Evolutionary conservation across 1,284 basidiomycete species (phyloP).

Genomic region (Tilletia setariae): DNA sequence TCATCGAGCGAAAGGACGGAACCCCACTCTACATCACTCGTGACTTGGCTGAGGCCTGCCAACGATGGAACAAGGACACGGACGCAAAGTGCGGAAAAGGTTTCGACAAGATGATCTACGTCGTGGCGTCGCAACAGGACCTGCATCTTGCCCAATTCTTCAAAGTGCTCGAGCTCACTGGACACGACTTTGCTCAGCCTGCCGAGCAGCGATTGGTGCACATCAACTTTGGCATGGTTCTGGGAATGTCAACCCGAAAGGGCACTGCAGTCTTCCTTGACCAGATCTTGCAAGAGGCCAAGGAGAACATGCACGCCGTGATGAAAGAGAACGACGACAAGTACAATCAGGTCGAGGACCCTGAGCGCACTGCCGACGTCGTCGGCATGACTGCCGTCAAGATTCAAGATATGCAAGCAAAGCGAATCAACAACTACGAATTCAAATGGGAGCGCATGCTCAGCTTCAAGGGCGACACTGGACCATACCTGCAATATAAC

Average conservation of each 20-base stretch:
- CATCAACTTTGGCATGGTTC: constrained; percentile 87
- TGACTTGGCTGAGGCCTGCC: constrained; percentile 88
- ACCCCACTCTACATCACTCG: constrained; percentile 98
- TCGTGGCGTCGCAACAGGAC: constrained; percentile 90
- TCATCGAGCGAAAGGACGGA: constrained; percentile 91
- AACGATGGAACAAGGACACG: constrained; percentile 85
- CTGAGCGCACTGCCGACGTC: constrained; percentile 74
- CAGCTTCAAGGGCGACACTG: constrained; percentile 95
- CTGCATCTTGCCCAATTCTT: constrained; percentile 90
- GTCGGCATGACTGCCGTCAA: constrained; percentile 95
- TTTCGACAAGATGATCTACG: constrained; percentile 98
- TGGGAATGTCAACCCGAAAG: constrained; percentile 95
- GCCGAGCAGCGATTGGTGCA: constrained; percentile 66
- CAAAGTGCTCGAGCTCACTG: constrained; percentile 89
- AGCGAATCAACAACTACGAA: constrained; percentile 94
- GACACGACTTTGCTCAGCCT: constrained; percentile 71
- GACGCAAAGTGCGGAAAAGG: constrained; percentile 30
- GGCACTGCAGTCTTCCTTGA: constrained; percentile 96
- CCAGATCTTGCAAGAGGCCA: constrained; percentile 86
- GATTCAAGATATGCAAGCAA: constrained; percentile 96
- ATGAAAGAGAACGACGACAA: constrained; percentile 95
- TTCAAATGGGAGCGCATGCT: constrained; percentile 95
- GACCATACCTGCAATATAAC: constrained; percentile 65
- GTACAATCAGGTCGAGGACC: constrained; percentile 83
- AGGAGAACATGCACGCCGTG: constrained; percentile 88